These are phyloP conservation scores for Cladosporium sp. DNA, from an alignment of 2,329 filamentous ascomycete genomes.

Conservation along the genomic window DNA sequence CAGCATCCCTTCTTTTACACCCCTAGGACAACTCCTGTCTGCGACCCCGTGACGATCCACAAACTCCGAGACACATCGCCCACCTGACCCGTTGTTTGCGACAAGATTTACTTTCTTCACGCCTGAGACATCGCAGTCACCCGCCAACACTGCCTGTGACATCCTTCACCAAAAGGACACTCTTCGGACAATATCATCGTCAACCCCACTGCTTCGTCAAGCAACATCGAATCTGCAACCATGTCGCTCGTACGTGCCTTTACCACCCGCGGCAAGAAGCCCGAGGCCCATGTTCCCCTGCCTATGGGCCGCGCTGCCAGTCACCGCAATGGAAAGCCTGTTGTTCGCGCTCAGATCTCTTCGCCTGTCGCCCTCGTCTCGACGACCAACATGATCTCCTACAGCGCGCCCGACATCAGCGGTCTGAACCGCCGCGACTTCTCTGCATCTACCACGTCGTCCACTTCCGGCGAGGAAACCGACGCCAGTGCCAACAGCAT, in stretches of 20 bases:
- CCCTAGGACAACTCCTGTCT: constrained; percentile 6
- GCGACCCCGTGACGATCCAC: constrained; percentile 2
- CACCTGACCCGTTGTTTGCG: constrained; percentile 16
- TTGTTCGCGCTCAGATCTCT: constrained; percentile 75
- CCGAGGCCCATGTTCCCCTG: constrained; percentile 33
- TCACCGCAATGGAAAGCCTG: constrained; percentile 49
- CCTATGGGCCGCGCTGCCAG: constrained; percentile 44
- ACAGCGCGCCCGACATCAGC: constrained; percentile 82
- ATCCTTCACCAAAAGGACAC: background rate
- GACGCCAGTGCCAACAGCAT: constrained; percentile 57
- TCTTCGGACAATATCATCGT: background rate
- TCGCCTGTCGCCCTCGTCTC: constrained; percentile 82
- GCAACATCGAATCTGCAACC: constrained; percentile 25
- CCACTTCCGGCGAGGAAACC: constrained; percentile 69
- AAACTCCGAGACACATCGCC: constrained; percentile 5
- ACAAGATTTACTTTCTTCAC: constrained; percentile 16
- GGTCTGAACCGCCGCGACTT: constrained; percentile 31
- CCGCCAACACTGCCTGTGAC: constrained; percentile 5
- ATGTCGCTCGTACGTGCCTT: constrained; percentile 70
- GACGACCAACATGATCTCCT: constrained; percentile 94
- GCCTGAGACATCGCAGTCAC: constrained; percentile 14
- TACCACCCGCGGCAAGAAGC: constrained; percentile 67
- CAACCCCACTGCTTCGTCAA: constrained; percentile 8
- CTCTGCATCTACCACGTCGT: constrained; percentile 49
- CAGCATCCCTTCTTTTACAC: constrained; percentile 13